These are phyloP conservation scores for Kodamaea suecica DNA, from an alignment of 1,139 yeast species.

Conservation along the genomic window DNA sequence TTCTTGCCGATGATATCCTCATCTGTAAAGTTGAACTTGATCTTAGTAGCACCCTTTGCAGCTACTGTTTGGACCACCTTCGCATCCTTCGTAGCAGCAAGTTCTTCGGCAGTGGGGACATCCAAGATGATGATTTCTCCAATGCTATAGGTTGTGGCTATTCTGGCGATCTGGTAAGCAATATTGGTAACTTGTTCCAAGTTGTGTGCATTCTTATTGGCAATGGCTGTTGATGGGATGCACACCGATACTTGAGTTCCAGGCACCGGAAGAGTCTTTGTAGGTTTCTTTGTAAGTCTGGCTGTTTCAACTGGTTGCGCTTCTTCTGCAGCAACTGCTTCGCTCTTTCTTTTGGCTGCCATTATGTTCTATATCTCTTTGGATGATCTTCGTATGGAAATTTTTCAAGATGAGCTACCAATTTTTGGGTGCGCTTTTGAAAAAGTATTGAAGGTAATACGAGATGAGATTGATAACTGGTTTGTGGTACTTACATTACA, in stretches of 20 bases:
- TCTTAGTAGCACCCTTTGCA: conserved; percentile 28
- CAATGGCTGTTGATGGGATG: conserved; percentile 61
- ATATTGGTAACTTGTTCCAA: conserved; percentile 70
- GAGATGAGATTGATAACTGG: too few relatives aligned
- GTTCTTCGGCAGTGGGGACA: conserved; percentile 27
- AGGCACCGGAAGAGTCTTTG: conserved; percentile 21
- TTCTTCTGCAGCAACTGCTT: conserved; percentile 8
- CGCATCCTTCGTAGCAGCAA: conserved; percentile 18
- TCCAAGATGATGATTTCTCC: conserved; percentile 72
- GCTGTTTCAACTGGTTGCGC: conserved; percentile 11
- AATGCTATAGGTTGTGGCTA: conserved; percentile 65
- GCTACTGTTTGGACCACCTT: conserved; percentile 21
- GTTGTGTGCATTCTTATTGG: conserved; percentile 52
- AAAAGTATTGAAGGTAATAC: background rate
- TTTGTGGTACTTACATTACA: background rate
- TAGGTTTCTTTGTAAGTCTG: conserved; percentile 33
- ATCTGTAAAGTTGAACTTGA: conserved; percentile 37
- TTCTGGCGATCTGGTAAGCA: conserved; percentile 76
- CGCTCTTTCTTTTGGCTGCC: conserved; percentile 26
- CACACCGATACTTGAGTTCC: conserved; percentile 48
- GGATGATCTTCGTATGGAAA: too few relatives aligned
- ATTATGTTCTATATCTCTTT: too few relatives aligned
- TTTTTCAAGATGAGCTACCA: conserved; percentile 2
- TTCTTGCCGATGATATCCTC: conserved; percentile 17
- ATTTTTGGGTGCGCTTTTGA: background rate